Base-by-base conservation (phyloP, 1,284 basidiomycete genomes). In the Boletus holoroseus region DNA sequence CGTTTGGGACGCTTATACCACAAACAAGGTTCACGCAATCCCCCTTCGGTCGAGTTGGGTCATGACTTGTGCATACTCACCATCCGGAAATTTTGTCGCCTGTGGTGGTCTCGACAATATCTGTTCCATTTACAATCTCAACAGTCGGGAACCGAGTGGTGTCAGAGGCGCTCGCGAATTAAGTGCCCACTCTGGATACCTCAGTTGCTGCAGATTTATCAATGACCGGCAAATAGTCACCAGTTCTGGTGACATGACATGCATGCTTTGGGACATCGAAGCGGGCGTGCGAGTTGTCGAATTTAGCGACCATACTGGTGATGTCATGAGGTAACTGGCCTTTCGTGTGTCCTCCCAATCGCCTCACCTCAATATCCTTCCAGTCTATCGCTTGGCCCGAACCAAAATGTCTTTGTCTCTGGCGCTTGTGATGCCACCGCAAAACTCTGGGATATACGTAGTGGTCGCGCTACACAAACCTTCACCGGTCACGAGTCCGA, bases 261-360 rank as follows among this genome's bases (percentile, higher is more conserved):
- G 96, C 70, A 98, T 99, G 93, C 80, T 98, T 35, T 99, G 96
- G 95, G 95, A 99, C 72, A 91, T 99, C 58, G 94, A 98, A 70
- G 91, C 92, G 26, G 96, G 95, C 58, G 91, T 94, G 2, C 79
- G 94, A 55, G 89, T 94, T 13, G 87, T 93, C 61, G 95, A 98
- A 73, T 99, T 99, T 72, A 95, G 91, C 67, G 96, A 98, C 72
- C 96, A 99, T 70, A 97, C 94, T 13, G 96, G 95, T 41, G 95
- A 99, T 75, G 95, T 99, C 54, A 98, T 98, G 95, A 96, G 91
- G 93, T 94, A 62, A 46, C 16, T 51, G 55, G 48, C 40, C 50
- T 58, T 39, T 32, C 41, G 28, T 39, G 0, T n/a, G 1, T 42
- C 36, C 44, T 47, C 47, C 49, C 46, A 50, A 42, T 56, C 41